Percentiles rank a stretch among this genome's conserved stretches.
Evolutionary conservation across 805 yeast species (phyloP).

Genomic region (Ogataea parapolymorpha): DNA sequence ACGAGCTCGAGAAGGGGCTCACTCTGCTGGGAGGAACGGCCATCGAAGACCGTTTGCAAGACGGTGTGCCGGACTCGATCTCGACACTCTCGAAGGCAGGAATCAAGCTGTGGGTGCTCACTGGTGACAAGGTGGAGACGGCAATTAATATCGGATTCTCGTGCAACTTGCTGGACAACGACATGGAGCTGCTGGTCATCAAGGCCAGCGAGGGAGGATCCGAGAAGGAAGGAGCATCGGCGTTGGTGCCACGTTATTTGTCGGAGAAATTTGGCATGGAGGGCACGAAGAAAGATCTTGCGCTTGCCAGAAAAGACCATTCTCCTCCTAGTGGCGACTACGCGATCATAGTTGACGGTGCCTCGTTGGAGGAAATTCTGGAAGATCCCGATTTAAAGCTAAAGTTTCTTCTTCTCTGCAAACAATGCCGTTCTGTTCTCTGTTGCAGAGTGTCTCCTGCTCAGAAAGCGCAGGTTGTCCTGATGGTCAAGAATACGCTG

Average conservation of each 20-base stretch:
- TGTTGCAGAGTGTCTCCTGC: conserved; percentile 85
- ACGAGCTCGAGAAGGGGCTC: conserved; percentile 57
- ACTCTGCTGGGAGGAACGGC: conserved; percentile 74
- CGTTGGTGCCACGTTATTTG: conserved; percentile 45
- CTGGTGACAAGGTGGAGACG: conserved; percentile 81
- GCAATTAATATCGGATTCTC: conserved; percentile 82
- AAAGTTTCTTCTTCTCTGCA: conserved; percentile 67
- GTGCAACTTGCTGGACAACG: conserved; percentile 64
- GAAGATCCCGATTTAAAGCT: conserved; percentile 36
- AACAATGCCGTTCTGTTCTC: conserved; percentile 72
- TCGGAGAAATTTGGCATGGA: conserved; percentile 43
- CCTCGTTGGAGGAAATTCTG: conserved; percentile 49
- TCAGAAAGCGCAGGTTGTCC: conserved; percentile 75
- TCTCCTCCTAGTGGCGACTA: conserved; percentile 54
- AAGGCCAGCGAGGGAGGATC: conserved; percentile 33
- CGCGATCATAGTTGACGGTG: conserved; percentile 73
- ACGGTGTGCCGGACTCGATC: conserved; percentile 75
- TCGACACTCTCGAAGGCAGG: conserved; percentile 66
- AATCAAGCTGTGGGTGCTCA: conserved; percentile 76
- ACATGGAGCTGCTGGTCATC: conserved; percentile 68
- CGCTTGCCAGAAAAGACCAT: conserved; percentile 56
- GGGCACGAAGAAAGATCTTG: conserved; percentile 43
- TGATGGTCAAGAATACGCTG: conserved; percentile 57
- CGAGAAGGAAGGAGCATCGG: conserved; percentile 14
- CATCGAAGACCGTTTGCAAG: conserved; percentile 74